Evolutionary conservation across 2,329 filamentous ascomycete genomes (phyloP).

Genomic region (Stagonosporopsis cucurbitacearum): DNA sequence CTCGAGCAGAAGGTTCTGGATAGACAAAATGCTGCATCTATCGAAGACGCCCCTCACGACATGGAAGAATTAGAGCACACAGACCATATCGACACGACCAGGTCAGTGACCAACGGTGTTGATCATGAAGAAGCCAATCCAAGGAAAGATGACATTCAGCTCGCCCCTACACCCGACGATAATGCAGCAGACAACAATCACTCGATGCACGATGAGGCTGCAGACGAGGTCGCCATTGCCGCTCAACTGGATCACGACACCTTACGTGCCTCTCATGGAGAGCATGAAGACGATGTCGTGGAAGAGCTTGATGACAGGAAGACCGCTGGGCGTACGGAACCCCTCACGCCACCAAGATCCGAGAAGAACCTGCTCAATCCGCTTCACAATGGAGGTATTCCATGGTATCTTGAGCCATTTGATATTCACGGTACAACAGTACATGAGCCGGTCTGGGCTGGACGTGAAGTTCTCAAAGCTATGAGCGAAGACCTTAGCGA

Average conservation of each 20-base stretch:
- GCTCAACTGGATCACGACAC: slow-evolving; percentile 43
- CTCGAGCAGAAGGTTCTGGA: slow-evolving; percentile 68
- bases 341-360: slow-evolving; percentile 71
- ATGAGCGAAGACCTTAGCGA: slow-evolving; percentile 91
- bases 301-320: slow-evolving; percentile 29
- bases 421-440: slow-evolving; percentile 81
- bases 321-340: slow-evolving; percentile 44
- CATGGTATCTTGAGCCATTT: slow-evolving; percentile 87
- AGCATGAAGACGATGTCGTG: slow-evolving; percentile 27
- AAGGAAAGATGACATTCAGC: slow-evolving; percentile 33
- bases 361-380: slow-evolving; percentile 57
- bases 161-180: slow-evolving; percentile 47
- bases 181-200: slow-evolving; percentile 39
- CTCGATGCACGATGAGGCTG: slow-evolving; percentile 39
- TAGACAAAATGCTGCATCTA: slow-evolving; percentile 53
- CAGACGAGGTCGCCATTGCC: slow-evolving; percentile 47
- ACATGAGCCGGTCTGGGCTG: slow-evolving; percentile 73
- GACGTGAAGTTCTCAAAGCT: slow-evolving; percentile 71
- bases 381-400: slow-evolving; percentile 69
- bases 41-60: slow-evolving; percentile 30
- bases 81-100: slow-evolving; percentile 18
- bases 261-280: slow-evolving; percentile 28
- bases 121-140: slow-evolving; percentile 20
- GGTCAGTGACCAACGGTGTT: slow-evolving; percentile 22
- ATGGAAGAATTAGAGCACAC: slow-evolving; percentile 28